These are phyloP conservation scores for Melocanna baccifera DNA, from an alignment of 176 grass and related monocot species.

Conservation along the genomic window DNA sequence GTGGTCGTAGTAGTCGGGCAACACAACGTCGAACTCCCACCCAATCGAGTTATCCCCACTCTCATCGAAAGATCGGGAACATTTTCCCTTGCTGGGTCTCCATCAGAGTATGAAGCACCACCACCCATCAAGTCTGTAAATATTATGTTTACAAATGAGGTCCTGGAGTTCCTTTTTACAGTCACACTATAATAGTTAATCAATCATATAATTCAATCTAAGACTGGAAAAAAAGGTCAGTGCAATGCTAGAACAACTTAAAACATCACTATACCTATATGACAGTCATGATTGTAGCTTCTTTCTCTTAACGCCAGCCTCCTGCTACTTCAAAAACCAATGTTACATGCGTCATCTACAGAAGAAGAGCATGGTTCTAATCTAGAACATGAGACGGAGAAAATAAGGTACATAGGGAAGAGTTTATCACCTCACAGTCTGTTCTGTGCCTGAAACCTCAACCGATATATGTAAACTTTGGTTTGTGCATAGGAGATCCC, in stretches of 20 bases:
- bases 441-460: constrained; percentile 48
- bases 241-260: too few relatives aligned
- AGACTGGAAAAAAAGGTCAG: too few relatives aligned
- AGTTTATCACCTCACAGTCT: constrained; percentile 34
- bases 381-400: not conserved
- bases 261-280: constrained; percentile 36
- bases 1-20: too few relatives aligned
- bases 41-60: too few relatives aligned
- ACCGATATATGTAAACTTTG: constrained; percentile 39
- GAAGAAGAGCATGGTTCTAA: not conserved
- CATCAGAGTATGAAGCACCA: constrained; percentile 45
- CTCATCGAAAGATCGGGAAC: too few relatives aligned
- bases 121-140: constrained; percentile 56
- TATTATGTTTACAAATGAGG: not conserved
- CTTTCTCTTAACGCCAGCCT: constrained; percentile 48
- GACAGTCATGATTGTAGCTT: constrained; percentile 43
- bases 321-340: constrained; percentile 57
- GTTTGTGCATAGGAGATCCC: constrained; percentile 13
- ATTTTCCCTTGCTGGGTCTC: too few relatives aligned
- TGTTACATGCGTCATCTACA: constrained; percentile 42
- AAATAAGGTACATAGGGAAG: not conserved
- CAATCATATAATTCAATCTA: not conserved
- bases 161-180: not conserved
- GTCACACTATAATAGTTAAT: not conserved
- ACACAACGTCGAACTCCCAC: too few relatives aligned